Evolutionary conservation across 169 alveolate species (phyloP).

Genomic region (Plasmodium vivax): DNA sequence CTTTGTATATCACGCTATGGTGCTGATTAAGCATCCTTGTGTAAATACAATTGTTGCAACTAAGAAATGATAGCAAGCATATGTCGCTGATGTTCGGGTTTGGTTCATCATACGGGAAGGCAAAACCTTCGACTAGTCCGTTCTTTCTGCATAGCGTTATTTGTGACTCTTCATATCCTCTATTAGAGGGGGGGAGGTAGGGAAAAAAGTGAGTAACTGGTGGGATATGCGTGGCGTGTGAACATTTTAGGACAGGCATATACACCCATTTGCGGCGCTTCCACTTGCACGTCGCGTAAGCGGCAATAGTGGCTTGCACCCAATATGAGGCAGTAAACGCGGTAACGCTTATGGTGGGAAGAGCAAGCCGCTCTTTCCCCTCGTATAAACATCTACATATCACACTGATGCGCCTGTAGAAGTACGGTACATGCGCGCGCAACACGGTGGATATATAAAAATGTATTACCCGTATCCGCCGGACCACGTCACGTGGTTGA

Average conservation of each 20-base stretch:
- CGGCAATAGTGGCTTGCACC: not conserved
- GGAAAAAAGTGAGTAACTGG: not conserved
- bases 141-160: constrained; percentile 52
- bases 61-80: constrained; percentile 23
- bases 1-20: constrained; percentile 49
- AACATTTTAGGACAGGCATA: not conserved
- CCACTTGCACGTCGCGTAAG: not conserved
- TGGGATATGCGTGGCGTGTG: not conserved
- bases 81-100: constrained; percentile 11
- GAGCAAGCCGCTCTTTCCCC: not conserved
- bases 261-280: not conserved
- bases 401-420: not conserved
- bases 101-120: constrained; percentile 9
- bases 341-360: not conserved
- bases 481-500: constrained; percentile 65
- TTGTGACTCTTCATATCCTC: constrained; percentile 73
- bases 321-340: not conserved
- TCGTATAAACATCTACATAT: not conserved
- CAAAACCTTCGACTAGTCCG: constrained; percentile 50
- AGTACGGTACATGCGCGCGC: not conserved
- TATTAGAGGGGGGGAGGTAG: not conserved
- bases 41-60: constrained; percentile 46
- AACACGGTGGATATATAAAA: constrained; percentile 1
- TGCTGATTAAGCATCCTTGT: constrained; percentile 61
- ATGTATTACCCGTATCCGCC: constrained; percentile 69